phyloP scores from a whole-genome alignment of 2,329 filamentous ascomycete species.

The Septoria petroselini region DNA sequence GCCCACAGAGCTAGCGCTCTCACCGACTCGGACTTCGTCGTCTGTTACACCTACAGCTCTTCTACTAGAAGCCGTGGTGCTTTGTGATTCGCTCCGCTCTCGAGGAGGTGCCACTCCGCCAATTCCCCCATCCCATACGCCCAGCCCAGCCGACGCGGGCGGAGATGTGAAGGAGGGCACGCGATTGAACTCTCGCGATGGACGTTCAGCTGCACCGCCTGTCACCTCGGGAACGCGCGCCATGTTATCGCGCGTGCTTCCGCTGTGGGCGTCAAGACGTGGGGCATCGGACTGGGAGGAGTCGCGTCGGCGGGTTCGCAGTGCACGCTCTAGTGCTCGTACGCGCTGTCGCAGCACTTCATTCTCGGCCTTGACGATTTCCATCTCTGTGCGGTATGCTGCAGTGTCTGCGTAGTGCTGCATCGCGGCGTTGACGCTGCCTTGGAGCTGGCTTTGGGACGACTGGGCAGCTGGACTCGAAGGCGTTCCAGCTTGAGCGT shows the following conservation, averaged over 20 bases:
- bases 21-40: slow-evolving; percentile 38
- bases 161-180: slow-evolving; percentile 20
- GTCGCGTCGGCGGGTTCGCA: slow-evolving; percentile 37
- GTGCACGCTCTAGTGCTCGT: slow-evolving; percentile 46
- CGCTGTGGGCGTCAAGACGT: slow-evolving; percentile 16
- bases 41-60: slow-evolving; percentile 29
- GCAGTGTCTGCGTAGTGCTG: slow-evolving; percentile 42
- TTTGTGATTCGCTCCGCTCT: slow-evolving; percentile 40
- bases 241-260: slow-evolving; percentile 13
- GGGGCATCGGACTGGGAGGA: slow-evolving; percentile 34
- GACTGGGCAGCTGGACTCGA: slow-evolving; percentile 18
- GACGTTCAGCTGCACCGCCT: not conserved
- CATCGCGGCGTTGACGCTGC: slow-evolving; percentile 25
- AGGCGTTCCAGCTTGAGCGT: slow-evolving; percentile 30
- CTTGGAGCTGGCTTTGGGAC: slow-evolving; percentile 23
- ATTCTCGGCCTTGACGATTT: slow-evolving; percentile 51
- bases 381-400: slow-evolving; percentile 46
- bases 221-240: not conserved
- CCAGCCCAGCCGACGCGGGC: slow-evolving; percentile 22
- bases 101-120: slow-evolving; percentile 37
- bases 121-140: slow-evolving; percentile 35
- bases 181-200: slow-evolving; percentile 14
- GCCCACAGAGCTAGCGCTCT: slow-evolving; percentile 37
- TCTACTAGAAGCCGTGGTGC: slow-evolving; percentile 37
- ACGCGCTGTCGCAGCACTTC: slow-evolving; percentile 48